Base-by-base conservation (phyloP, 2,329 filamentous ascomycete genomes). In the Simplicillium sp. region DNA sequence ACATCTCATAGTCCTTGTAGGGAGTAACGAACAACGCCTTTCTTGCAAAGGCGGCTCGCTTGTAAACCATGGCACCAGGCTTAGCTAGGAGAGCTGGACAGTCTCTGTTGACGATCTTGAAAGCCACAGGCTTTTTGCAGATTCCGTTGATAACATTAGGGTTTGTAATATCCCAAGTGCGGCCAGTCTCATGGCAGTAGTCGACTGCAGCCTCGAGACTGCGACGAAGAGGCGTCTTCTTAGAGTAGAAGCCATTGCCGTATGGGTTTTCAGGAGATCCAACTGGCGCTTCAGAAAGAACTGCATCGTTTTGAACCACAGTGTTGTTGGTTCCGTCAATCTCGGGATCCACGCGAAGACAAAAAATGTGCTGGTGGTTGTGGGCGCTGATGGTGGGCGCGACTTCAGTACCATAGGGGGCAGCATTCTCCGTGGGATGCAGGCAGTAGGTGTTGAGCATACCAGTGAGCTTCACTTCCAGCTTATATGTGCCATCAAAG, bases 351-450 rank as follows among this genome's bases (percentile, higher is more conserved):
- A 84, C 73, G 2, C 80, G 72, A 16, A 79, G 60, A n/a, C 68
- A 74, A 56, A 85, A 84, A 43, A 84, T 71, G 61, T 85, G 80
- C 54, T 85, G 81, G 48, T 84, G 80, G 57, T 83, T 81, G 44
- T 80, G 77, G 0, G 80, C 81, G 18, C 81, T 62, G 3, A 78
- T 72, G 0, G 78, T 77, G 0, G 74, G 71, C 0, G 70, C 68
- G 1, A 86, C 79, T n/a, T 82, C 68, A 34, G 76, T 84, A 9
- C 77, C 78, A 51, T 73, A 82, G 0, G 62, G 65, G 11, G 48
- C 49, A 8, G 59, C 59, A 3, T 51, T 50, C 48, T 62, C 59
- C 29, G 42, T 44, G 3, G 57, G 41, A 34, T 58, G 54, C 52
- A 85, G 47, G 50, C 54, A 59, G 49, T 60, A 62, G 12, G 58